Base-by-base conservation (phyloP, 768 basidiomycete species). In the Phanerochaete carnosa region DNA sequence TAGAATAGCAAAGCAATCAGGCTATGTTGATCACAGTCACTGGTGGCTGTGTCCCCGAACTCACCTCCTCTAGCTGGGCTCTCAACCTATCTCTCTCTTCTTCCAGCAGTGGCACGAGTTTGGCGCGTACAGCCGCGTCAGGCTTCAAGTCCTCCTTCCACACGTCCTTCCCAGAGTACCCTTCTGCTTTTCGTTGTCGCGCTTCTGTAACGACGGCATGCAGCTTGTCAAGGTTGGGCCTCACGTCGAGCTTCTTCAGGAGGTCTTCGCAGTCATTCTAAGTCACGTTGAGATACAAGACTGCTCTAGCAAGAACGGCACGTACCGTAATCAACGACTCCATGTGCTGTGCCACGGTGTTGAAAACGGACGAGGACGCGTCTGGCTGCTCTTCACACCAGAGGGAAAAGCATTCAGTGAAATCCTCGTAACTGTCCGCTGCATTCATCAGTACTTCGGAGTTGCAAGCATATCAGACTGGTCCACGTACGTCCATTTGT, bases 131-230 rank as follows among this genome's bases (percentile, higher is more conserved):
- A 6, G 87, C 88, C 29, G 78, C 79, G 15, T 77, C 81, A 1
- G 92, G 88, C 47, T 83, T 80, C 30, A 92, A 72, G 58, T 85
- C 77, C 52, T 85, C 82, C 60, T 74, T 82, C 90, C 90, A 93
- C 0, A 80, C 66, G 68, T 91, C 88, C 15, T 78, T 80, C 0
- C 77, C 76, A 13, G 71, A 64, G n/a, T 61, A 68, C 3, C 71
- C 79, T 7, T 79, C 78, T 49, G 77, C 76, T 35, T 78, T 79
- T 55, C 86, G 83, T 25, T 80, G 67, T 69, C 86, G 63, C 0
- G 89, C 90, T 32, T 90, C 89, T 12, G 78, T 83, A 1, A 92
- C 84, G 15, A 90, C 81, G 12, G 78, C 77, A 62, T 92, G 89
- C 13, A 93, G 77, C 3, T 78, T 78, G 69, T 93, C 90, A 32